Percentiles rank a stretch among this genome's conserved stretches.
Evolutionary conservation across 1,139 yeast species (phyloP).

Genomic region (Petasospora rhodanensis): DNA sequence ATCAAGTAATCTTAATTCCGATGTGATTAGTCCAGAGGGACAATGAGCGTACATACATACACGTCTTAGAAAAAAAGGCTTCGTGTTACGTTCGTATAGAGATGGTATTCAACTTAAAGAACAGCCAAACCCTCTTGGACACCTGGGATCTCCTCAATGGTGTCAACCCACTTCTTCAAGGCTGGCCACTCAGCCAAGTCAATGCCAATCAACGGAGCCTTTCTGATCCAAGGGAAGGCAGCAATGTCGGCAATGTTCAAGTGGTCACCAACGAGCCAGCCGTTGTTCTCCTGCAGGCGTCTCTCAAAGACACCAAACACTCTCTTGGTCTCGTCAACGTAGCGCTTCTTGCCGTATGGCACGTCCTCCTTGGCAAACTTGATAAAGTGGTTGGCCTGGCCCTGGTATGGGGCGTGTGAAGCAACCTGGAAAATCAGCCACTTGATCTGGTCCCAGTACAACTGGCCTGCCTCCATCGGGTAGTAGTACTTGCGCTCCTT

Average conservation of each 20-base stretch:
- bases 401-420: slow-evolving; percentile 59
- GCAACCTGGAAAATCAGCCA: slow-evolving; percentile 54
- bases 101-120: too few species aligned
- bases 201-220: slow-evolving; percentile 27
- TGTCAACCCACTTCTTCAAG: slow-evolving; percentile 41
- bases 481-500: slow-evolving; percentile 46
- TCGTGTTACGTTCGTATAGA: too few species aligned
- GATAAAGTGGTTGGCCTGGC: slow-evolving; percentile 49
- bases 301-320: slow-evolving; percentile 50
- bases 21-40: too few species aligned
- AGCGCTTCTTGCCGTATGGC: slow-evolving; percentile 50
- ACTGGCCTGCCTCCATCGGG: slow-evolving; percentile 38
- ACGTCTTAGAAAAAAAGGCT: too few species aligned
- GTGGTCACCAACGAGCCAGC: slow-evolving; percentile 54
- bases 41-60: too few species aligned
- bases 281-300: slow-evolving; percentile 41
- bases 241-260: slow-evolving; percentile 51
- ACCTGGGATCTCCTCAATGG: slow-evolving; percentile 34
- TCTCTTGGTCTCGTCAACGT: slow-evolving; percentile 45
- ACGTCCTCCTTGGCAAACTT: slow-evolving; percentile 41
- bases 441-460: slow-evolving; percentile 48
- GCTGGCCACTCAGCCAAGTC: slow-evolving; percentile 39
- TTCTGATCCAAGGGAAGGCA: slow-evolving; percentile 35
- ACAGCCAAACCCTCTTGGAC: slow-evolving; percentile 7
- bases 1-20: too few species aligned